Percentiles rank a stretch among this genome's conserved stretches.
Conservation (phyloP, 306 rosid species). For the Canavalia gladiata region DNA sequence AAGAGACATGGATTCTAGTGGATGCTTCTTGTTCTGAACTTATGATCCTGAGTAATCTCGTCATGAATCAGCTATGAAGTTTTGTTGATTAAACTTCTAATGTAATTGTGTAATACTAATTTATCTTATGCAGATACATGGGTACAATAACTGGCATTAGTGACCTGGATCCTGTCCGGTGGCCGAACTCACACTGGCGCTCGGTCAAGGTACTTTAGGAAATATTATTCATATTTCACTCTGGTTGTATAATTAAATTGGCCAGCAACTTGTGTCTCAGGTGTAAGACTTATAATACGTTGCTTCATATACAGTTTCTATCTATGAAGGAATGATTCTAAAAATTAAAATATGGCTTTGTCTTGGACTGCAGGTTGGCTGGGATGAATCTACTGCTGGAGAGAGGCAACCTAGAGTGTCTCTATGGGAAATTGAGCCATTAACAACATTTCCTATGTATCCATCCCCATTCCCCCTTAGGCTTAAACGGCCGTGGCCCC, state of each 20-base stretch:
- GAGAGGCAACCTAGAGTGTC: constrained; percentile 99
- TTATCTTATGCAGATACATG: constrained; percentile 63
- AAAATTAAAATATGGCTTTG: neutral
- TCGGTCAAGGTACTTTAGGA: constrained; percentile 86
- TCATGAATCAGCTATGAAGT: neutral
- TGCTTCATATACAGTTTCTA: constrained; percentile 13
- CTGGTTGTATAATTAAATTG: neutral
- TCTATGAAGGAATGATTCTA: neutral
- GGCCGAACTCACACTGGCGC: constrained; percentile 97
- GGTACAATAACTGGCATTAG: constrained; percentile 96
- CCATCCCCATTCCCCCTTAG: constrained; percentile 92
- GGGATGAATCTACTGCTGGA: constrained; percentile 99
- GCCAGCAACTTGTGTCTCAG: neutral
- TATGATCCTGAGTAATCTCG: neutral
- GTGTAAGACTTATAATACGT: constrained; percentile 10
- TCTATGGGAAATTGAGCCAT: constrained; percentile 96
- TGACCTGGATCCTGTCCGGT: constrained; percentile 84
- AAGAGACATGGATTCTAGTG: neutral
- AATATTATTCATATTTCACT: neutral
- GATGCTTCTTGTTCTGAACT: constrained; percentile 7
- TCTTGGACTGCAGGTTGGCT: constrained; percentile 82
- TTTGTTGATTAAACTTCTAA: constrained; percentile 11
- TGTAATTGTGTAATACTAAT: neutral
- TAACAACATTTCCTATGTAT: constrained; percentile 98
- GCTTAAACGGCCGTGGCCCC: constrained; percentile 96